phyloP scores from a whole-genome alignment of 371 early-diverging fungal genomes.

The Rhizopus microsporus region DNA sequence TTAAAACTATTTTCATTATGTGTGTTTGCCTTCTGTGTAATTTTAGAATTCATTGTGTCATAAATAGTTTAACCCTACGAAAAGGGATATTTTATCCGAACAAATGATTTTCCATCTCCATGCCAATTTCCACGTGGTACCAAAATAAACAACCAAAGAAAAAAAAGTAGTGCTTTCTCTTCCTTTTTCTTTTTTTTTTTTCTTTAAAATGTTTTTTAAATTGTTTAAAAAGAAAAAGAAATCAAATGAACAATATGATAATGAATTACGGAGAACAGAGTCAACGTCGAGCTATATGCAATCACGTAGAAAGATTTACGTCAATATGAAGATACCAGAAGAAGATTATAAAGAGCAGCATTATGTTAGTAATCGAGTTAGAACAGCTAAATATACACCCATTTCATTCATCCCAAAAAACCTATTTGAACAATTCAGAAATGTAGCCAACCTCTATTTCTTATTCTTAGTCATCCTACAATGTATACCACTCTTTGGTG shows the following conservation, averaged over 20 bases:
- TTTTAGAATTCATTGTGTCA: too few species aligned
- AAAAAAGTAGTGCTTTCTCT: background rate
- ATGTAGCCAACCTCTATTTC: conserved; percentile 92
- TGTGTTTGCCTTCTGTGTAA: too few species aligned
- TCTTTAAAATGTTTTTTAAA: conserved; percentile 3
- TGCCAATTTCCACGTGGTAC: conserved; percentile 21
- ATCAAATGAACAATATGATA: background rate
- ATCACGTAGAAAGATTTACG: conserved; percentile 39
- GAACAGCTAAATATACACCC: conserved; percentile 86
- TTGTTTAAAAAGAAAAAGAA: conserved; percentile 9
- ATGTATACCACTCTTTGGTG: conserved; percentile 72
- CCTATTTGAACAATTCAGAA: conserved; percentile 87
- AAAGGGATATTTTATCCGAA: background rate
- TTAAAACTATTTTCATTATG: background rate
- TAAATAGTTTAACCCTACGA: too few species aligned
- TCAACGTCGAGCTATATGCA: conserved; percentile 50
- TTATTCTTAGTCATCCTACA: conserved; percentile 80
- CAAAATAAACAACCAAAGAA: background rate
- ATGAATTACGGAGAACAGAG: conserved; percentile 31
- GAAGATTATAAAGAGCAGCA: conserved; percentile 36
- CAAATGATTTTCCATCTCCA: background rate
- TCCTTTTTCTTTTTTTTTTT: conserved; percentile 1
- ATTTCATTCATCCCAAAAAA: conserved; percentile 86
- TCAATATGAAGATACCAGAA: conserved; percentile 41
- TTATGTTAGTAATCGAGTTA: conserved; percentile 63